Conservation (phyloP, 345 rosid genomes). For the Firmiana major region DNA sequence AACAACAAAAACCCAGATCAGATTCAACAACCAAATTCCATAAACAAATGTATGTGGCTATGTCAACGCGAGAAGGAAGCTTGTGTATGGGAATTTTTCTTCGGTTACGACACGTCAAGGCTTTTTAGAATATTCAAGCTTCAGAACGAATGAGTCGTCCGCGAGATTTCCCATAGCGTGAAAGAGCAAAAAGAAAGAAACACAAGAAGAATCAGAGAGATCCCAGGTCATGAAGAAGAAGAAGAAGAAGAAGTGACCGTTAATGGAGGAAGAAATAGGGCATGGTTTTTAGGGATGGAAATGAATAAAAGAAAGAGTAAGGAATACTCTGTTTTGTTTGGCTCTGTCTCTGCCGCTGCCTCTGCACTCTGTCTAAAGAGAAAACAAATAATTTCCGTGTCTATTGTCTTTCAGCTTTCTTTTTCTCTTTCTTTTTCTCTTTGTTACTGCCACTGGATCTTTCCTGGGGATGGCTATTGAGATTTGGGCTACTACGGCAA, state of each 20-base stretch:
- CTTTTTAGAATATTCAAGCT: background rate
- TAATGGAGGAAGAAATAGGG: conserved; percentile 29
- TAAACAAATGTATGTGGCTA: background rate
- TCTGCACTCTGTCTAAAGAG: background rate
- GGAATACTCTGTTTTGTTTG: conserved; percentile 1
- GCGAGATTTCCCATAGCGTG: background rate
- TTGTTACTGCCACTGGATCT: background rate
- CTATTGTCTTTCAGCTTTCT: background rate
- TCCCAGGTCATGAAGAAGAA: background rate
- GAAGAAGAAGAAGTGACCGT: conserved; percentile 35
- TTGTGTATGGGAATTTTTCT: background rate
- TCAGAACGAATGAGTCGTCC: background rate
- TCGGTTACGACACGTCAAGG: background rate
- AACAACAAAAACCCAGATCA: conserved; percentile 29
- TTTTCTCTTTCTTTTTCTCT: background rate
- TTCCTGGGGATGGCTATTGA: background rate
- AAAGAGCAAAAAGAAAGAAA: conserved; percentile 5
- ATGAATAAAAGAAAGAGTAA: background rate
- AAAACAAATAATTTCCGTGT: background rate
- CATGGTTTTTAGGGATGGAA: conserved; percentile 27
- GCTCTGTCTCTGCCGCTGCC: background rate
- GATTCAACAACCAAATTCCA: conserved; percentile 9
- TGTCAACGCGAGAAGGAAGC: background rate
- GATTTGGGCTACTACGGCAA: background rate
- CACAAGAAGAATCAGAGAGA: background rate